phyloP scores from a whole-genome alignment of 2,329 filamentous ascomycete genomes.

The Trichoderma harzianum region DNA sequence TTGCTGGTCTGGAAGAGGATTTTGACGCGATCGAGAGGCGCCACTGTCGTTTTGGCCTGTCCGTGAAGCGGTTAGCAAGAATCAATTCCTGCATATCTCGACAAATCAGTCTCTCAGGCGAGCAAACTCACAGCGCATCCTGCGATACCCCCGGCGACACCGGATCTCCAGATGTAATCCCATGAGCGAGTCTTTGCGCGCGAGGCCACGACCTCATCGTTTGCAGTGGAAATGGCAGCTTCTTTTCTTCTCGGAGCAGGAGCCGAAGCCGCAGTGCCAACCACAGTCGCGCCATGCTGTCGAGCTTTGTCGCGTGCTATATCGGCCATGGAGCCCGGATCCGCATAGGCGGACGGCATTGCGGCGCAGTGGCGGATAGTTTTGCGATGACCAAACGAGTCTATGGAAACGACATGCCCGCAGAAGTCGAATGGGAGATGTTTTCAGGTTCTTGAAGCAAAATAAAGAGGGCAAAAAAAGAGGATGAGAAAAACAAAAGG shows the following conservation, averaged over 20 bases:
- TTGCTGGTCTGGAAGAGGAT: constrained; percentile 97
- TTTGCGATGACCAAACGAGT: background rate
- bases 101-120: background rate
- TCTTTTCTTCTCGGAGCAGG: constrained; percentile 29
- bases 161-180: constrained; percentile 81
- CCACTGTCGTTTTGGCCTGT: constrained; percentile 92
- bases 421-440: background rate
- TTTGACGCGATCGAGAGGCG: constrained; percentile 94
- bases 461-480: background rate
- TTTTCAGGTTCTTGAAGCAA: background rate
- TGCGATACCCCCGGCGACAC: constrained; percentile 82
- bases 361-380: constrained; percentile 25
- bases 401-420: constrained; percentile 18
- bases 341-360: constrained; percentile 55
- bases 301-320: constrained; percentile 38
- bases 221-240: constrained; percentile 46
- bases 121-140: constrained; percentile 76
- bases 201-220: constrained; percentile 46
- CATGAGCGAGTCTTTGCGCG: constrained; percentile 59
- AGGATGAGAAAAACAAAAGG: background rate
- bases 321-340: constrained; percentile 58
- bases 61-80: constrained; percentile 16
- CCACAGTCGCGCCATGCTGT: constrained; percentile 27
- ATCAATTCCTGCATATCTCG: background rate
- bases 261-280: constrained; percentile 19